A percentile compares a stretch with the other conserved stretches of the same genome.
Evolutionary conservation across 2,329 filamentous ascomycete genomes (phyloP).

Genomic region (Aureobasidium melanogenum): DNA sequence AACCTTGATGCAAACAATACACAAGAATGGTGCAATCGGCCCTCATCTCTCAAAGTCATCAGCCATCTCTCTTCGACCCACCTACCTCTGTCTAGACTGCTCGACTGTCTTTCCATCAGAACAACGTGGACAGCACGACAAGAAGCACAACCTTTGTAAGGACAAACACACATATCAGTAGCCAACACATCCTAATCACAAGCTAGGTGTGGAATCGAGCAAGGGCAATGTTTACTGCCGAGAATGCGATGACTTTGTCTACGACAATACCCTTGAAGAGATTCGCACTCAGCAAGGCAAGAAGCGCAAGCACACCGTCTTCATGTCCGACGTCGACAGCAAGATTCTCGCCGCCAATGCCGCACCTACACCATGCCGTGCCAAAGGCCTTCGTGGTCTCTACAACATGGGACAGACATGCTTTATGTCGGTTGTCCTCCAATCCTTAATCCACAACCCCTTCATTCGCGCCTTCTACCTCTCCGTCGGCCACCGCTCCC

Average conservation of each 20-base stretch:
- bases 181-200: neutral
- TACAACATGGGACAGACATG: constrained; percentile 98
- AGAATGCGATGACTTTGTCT: constrained; percentile 73
- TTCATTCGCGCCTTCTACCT: constrained; percentile 87
- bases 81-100: constrained; percentile 65
- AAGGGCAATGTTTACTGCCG: constrained; percentile 70
- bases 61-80: constrained; percentile 21
- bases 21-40: constrained; percentile 59
- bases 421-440: constrained; percentile 94
- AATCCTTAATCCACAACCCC: constrained; percentile 89
- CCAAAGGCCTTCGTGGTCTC: constrained; percentile 79
- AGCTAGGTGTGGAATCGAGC: constrained; percentile 64
- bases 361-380: constrained; percentile 69
- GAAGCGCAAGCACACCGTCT: constrained; percentile 52
- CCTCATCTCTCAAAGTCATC: constrained; percentile 53
- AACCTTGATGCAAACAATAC: constrained; percentile 59
- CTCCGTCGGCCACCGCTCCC: constrained; percentile 74
- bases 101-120: constrained; percentile 58
- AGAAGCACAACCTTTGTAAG: constrained; percentile 65
- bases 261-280: constrained; percentile 71
- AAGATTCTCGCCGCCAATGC: constrained; percentile 74
- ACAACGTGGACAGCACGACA: constrained; percentile 59
- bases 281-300: constrained; percentile 59
- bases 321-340: constrained; percentile 56
- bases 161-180: neutral